Base-by-base conservation (phyloP, 108 stramenopile genomes). In the Cyclotella baltica region DNA sequence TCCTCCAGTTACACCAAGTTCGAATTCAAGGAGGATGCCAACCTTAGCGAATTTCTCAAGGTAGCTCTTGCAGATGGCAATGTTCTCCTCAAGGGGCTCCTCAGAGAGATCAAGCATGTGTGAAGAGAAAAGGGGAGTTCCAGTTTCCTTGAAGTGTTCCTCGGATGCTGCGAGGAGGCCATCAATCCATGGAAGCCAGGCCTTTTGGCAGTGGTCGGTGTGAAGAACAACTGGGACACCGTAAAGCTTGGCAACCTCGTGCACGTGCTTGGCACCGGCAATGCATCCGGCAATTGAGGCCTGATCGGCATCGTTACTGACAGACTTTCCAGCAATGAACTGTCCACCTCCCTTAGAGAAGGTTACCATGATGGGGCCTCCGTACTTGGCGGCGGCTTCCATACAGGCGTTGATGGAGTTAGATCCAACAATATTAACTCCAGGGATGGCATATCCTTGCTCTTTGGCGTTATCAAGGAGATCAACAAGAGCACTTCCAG, bases 51-150 rank as follows among this genome's bases (percentile, higher is more conserved):
- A 89, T 65, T 87, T 89, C 85, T 94, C 89, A 75, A 97, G 86
- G 91, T 97, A 97, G 43, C 88, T 73, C 87, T 96, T 94, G 94
- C 98, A 98, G 81, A 97, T 98, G 59, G 58, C 87, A 73, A 98
- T 97, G 91, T 98, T 98, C 86, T 98, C 98, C 86, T 97, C 96
- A 73, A 96, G 88, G 37, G 96, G 88, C 73, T 98, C 98, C 87
- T 98, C 98, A 61, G 94, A 96, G 67, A 98, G 89, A 75, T 98
- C 98, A 73, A 98, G 90, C 98, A 98, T 98, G 93, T 98, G 98
- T 20, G 90, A 92, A 20, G 93, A 94, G 90, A 96, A 98, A 56
- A 98, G 90, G 27, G 98, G 98, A 59, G 87, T 86, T 50, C 98
- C 98, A 58, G 91, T 86, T 55, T 77, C 64, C 59, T 78, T 82